phyloP scores from a whole-genome alignment of 2,329 filamentous ascomycete species.

The Pestalotiopsis sp. region DNA sequence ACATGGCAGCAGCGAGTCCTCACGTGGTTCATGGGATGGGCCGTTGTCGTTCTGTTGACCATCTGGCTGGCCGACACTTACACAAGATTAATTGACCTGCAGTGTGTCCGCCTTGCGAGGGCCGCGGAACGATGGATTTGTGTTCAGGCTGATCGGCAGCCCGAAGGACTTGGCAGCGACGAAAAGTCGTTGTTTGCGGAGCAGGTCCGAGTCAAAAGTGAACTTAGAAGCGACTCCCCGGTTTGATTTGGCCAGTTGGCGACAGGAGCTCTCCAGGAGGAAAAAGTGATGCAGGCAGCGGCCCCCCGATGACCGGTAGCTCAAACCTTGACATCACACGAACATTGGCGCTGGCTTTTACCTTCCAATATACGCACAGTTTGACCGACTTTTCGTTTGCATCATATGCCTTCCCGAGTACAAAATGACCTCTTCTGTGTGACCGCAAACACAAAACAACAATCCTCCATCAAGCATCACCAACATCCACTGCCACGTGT shows the following conservation, averaged over 20 bases:
- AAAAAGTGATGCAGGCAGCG: neutral
- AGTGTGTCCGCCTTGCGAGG: neutral
- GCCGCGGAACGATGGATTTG: neutral
- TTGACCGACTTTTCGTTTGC: neutral
- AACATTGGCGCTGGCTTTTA: neutral
- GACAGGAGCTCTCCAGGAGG: neutral
- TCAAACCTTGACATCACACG: neutral
- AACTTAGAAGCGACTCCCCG: neutral
- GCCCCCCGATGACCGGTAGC: neutral
- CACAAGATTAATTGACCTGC: neutral
- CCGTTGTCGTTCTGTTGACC: neutral
- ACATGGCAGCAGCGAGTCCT: neutral
- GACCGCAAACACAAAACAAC: neutral
- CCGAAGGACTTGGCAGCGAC: neutral
- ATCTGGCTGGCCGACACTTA: conserved; percentile 6
- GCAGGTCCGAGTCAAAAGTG: neutral
- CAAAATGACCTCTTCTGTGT: neutral
- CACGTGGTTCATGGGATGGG: neutral
- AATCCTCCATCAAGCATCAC: neutral
- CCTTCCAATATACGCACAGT: neutral
- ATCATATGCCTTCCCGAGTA: neutral
- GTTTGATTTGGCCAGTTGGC: neutral
- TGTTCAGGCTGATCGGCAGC: neutral
- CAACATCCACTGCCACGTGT: neutral
- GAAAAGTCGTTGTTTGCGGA: neutral